Percentiles rank a stretch among this genome's conserved stretches.
These are phyloP conservation scores for Solanum etuberosum DNA, from an alignment of 257 asterid species.

Conservation along the genomic window DNA sequence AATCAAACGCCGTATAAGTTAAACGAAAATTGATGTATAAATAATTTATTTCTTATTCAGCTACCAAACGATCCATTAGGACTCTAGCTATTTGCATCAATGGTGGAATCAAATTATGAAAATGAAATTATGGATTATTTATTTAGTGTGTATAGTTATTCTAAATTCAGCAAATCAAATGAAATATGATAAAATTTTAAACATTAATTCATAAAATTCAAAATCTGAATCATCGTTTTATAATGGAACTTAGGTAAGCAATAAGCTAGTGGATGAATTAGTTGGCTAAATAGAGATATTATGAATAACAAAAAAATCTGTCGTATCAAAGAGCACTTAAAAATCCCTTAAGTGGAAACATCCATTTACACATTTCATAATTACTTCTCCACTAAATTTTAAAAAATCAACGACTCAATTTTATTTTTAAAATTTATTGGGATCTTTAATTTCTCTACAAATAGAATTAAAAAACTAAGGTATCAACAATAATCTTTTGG, in stretches of 20 bases:
- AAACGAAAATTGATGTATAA: too few species aligned
- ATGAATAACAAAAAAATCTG: not conserved
- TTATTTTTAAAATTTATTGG: not conserved
- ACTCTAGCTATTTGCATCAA: conserved; percentile 57
- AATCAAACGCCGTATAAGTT: too few species aligned
- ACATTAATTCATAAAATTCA: not conserved
- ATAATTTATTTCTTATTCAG: too few species aligned
- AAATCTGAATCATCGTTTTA: not conserved
- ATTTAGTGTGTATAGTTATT: not conserved
- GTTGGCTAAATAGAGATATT: not conserved
- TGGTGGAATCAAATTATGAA: conserved; percentile 40
- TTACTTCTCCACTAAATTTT: not conserved
- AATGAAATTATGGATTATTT: conserved; percentile 28
- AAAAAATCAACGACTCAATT: not conserved
- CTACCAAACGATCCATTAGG: not conserved
- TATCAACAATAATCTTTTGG: not conserved
- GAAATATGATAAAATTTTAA: not conserved
- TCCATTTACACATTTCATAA: not conserved
- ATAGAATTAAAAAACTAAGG: not conserved
- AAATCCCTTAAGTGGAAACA: not conserved
- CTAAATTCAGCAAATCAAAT: not conserved
- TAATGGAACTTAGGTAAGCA: not conserved
- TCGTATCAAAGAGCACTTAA: not conserved
- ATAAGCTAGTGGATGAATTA: not conserved
- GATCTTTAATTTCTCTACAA: not conserved